Evolutionary conservation across 345 rosid genomes (phyloP), one percentile per base, ranked within the genome.

Genomic region (Cardamine occulta): DNA sequence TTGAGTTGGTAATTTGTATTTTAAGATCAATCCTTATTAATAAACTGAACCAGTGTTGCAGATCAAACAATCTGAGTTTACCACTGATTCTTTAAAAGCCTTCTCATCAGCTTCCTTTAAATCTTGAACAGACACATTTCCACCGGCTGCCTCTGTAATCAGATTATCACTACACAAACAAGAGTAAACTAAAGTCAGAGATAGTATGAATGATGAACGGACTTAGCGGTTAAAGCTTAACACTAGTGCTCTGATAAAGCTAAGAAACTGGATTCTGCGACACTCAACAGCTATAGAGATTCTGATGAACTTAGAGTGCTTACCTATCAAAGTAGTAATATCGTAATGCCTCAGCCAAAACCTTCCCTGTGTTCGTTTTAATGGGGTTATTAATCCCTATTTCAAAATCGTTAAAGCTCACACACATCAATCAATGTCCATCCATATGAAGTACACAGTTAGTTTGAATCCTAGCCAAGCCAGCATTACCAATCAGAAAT

Each of bases 311-410:
- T 13, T 56, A 49, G 6, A 39, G 68, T 40, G 15, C 32, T 51
- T 81, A 93, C 97, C 96, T 88, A 70, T 91, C 97, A 78, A 93
- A 88, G 82, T 85, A 91, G 81, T 88, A 91, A 72, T 88, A 93
- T 40, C 91, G 75, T 23, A 91, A 75, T 11, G 72, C 65, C 55
- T 89, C 96, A 0, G 96, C 97, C 65, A 93, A 84, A 77, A 86
- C 76, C 63, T 80, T 84, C 13, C 94, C 97, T 62, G 84, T 18
- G n/a, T 72, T 80, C 24, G 82, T 69, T 76, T 93, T 93, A n/a
- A 91, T 58, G 19, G 84, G 64, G 81, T 82, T 83, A 75, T 81
- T 85, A 79, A 85, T 84, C 77, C 98, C 97, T 93, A 26, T 8
- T 47, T 35, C 69, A 59, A 18, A 37, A 8, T 10, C 10, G 53